These are phyloP conservation scores for Rhynchosporium secalis DNA, from an alignment of 2,329 filamentous ascomycete genomes.

Conservation along the genomic window DNA sequence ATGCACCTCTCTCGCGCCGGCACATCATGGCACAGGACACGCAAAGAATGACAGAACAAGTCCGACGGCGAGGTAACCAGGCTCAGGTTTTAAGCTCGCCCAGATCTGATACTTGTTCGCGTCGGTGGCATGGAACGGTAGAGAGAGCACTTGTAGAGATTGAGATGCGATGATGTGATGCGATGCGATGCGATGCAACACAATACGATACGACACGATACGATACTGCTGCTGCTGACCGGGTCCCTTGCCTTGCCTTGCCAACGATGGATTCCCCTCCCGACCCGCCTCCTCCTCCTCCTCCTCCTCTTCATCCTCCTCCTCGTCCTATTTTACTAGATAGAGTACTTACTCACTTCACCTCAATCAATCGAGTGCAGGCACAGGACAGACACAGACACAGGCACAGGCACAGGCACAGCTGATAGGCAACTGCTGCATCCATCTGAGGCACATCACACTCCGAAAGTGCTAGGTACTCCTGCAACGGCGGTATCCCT, in stretches of 20 bases:
- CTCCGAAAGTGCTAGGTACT: slow-evolving; percentile 24
- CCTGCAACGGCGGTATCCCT: slow-evolving; percentile 33
- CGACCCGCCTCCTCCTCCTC: not conserved
- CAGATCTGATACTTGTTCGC: slow-evolving; percentile 1
- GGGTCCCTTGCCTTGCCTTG: slow-evolving; percentile 26
- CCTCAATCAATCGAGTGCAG: not conserved
- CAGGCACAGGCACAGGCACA: slow-evolving; percentile 7
- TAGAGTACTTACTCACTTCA: too few species aligned
- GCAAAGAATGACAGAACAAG: not conserved
- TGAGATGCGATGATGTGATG: slow-evolving; percentile 4
- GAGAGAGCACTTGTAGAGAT: not conserved
- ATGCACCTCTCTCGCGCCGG: slow-evolving; percentile 27
- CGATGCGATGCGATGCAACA: slow-evolving; percentile 6
- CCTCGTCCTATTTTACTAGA: not conserved
- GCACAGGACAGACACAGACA: too few species aligned
- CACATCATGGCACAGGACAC: slow-evolving; percentile 27
- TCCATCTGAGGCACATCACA: slow-evolving; percentile 36
- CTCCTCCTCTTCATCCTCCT: slow-evolving; percentile 2
- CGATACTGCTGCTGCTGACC: slow-evolving; percentile 6
- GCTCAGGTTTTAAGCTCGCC: slow-evolving; percentile 4
- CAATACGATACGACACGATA: slow-evolving; percentile 10
- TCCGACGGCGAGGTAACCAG: slow-evolving; percentile 5
- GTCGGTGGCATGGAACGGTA: not conserved
- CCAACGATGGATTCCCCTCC: slow-evolving; percentile 11
- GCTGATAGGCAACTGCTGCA: slow-evolving; percentile 36